Evolutionary conservation across 805 yeast species (phyloP).

Genomic region (Saturnispora sekii): DNA sequence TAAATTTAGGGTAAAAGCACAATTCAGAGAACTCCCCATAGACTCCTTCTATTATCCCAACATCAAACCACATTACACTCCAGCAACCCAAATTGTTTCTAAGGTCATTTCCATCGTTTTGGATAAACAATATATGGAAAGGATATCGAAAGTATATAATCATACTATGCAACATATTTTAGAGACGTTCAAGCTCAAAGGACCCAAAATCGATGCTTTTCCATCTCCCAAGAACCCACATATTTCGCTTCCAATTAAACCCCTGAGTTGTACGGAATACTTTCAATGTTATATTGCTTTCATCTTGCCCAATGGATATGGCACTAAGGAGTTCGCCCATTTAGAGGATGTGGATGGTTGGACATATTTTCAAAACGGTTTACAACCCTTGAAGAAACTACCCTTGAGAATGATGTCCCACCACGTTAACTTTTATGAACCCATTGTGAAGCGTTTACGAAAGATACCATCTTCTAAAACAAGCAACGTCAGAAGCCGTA

Average conservation of each 20-base stretch:
- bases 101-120: slow-evolving; percentile 1
- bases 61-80: no score
- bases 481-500: slow-evolving; percentile 1
- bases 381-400: slow-evolving; percentile 1
- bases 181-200: no score
- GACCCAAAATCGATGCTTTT: no score
- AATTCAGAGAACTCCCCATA: no score
- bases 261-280: neutral
- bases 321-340: neutral
- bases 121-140: neutral
- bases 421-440: slow-evolving; percentile 10
- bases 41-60: no score
- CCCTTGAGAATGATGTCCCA: slow-evolving; percentile 8
- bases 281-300: slow-evolving; percentile 1
- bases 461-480: slow-evolving; percentile 11
- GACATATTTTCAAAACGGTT: slow-evolving; percentile 5
- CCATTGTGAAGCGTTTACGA: slow-evolving; percentile 17
- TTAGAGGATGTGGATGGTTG: slow-evolving; percentile 1
- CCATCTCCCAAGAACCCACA: no score
- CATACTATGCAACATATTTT: neutral
- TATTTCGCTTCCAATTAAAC: neutral
- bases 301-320: slow-evolving; percentile 5
- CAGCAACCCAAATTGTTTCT: neutral
- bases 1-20: no score
- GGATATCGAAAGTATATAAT: neutral